Percentiles rank a stretch among this genome's conserved stretches.
Evolutionary conservation across 2,329 filamentous ascomycete genomes (phyloP).

Genomic region (Nemania diffusa): DNA sequence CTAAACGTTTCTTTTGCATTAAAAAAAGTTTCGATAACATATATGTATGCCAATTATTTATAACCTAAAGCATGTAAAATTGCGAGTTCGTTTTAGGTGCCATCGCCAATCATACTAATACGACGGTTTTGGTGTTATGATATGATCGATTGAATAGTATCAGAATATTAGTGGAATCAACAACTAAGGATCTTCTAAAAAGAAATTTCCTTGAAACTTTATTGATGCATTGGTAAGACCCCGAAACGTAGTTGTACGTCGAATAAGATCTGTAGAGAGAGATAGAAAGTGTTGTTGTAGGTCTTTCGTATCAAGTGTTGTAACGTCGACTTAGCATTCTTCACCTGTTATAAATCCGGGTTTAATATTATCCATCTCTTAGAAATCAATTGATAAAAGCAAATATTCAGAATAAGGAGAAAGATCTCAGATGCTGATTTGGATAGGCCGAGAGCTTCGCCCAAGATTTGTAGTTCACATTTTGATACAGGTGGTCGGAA

Average conservation of each 20-base stretch:
- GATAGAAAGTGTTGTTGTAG: background rate
- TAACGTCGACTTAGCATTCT: slow-evolving; percentile 2
- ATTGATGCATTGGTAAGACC: background rate
- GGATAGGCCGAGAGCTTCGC: slow-evolving; percentile 1
- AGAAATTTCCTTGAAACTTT: background rate
- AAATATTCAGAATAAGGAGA: background rate
- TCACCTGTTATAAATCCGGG: background rate
- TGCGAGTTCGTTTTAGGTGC: background rate
- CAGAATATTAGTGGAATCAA: background rate
- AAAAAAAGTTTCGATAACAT: background rate
- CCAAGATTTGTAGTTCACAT: background rate
- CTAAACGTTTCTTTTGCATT: background rate
- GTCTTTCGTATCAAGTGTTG: slow-evolving; percentile 8
- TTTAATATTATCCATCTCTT: background rate
- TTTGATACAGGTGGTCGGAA: background rate
- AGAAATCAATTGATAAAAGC: slow-evolving; percentile 6
- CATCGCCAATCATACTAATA: background rate
- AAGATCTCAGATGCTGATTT: too few species aligned
- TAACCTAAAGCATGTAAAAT: background rate
- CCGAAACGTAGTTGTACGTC: background rate
- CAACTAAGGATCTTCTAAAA: background rate
- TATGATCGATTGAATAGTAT: background rate
- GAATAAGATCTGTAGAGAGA: background rate
- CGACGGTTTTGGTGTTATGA: background rate
- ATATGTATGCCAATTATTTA: background rate